Base-by-base conservation (phyloP, 1,139 yeast genomes). In the Yamadazyma trypodendri region DNA sequence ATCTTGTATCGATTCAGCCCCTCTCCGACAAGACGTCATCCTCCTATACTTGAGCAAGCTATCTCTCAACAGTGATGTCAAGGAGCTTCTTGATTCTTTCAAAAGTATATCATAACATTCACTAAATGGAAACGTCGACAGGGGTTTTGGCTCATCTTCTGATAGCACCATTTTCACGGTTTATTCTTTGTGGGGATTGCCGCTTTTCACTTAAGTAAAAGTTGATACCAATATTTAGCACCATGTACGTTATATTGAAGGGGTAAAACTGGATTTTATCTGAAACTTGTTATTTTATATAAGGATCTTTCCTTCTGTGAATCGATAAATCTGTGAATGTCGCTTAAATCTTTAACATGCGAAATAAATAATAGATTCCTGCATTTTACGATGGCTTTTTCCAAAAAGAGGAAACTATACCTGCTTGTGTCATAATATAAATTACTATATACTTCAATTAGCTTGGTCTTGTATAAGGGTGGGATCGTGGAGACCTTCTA, bases 401-500 rank as follows among this genome's bases (percentile, higher is more conserved):
- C 28, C 4, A 13, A 25, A 7, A 12, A 5, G 13, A 13, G 13
- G 20, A 11, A 9, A 12, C 21, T 16, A 3, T 15, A 16, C 15
- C 14, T 16, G 14, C 9, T 3, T 28, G 10, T 28, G 13, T 28
- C 12, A 8, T 9, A 12, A 28, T n/a, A 15, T 10, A 15, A 16
- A 4, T 28, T 5, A n/a, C n/a, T n/a, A n/a, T n/a, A n/a, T n/a
- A n/a, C n/a, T n/a, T n/a, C n/a, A n/a, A n/a, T 21, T 9, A 15
- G 14, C 10, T 18, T 9, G 35, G 35, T 16, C 67, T 54, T 17
- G 53, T 47, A 40, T 62, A 62, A 3, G 68, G 67, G 43, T 62
- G 67, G 10, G 56, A 35, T 39, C 67, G 46, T 3, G 54, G 54
- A 16, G 38, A 30, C 32, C 65, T 44, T 36, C 59, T 75, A 4